phyloP scores from a whole-genome alignment of 257 asterid species.

The Nyctanthes arbortristis region DNA sequence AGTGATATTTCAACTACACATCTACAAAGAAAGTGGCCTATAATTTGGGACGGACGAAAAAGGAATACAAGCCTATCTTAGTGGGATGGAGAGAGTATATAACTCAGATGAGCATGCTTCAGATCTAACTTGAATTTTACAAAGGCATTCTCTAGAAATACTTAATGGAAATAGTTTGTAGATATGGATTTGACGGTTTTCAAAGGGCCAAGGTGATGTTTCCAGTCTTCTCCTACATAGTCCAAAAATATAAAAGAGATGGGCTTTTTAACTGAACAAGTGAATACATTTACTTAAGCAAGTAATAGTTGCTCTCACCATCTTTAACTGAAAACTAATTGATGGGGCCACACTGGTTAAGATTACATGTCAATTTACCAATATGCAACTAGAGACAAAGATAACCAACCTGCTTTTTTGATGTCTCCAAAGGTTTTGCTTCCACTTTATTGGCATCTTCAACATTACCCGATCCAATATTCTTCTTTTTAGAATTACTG shows the following conservation, averaged over 20 bases:
- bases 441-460: conserved; percentile 45
- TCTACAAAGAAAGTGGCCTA: too few relatives aligned
- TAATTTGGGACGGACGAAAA: too few relatives aligned
- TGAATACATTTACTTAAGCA: conserved; percentile 3
- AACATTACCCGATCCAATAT: conserved; percentile 23
- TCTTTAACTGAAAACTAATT: not conserved
- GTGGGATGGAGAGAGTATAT: too few relatives aligned
- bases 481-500: conserved; percentile 42
- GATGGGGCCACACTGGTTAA: not conserved
- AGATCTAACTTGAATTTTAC: conserved; percentile 4
- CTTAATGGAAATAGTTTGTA: not conserved
- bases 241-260: not conserved
- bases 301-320: not conserved
- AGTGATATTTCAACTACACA: too few relatives aligned
- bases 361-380: conserved; percentile 1
- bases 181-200: not conserved
- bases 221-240: not conserved
- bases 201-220: not conserved
- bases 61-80: too few relatives aligned
- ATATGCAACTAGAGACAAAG: not conserved
- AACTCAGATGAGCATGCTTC: conserved; percentile 6
- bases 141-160: conserved; percentile 8
- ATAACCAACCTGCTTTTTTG: conserved; percentile 58
- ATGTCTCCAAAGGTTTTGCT: conserved; percentile 39
- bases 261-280: conserved; percentile 2